Evolutionary conservation across 2,329 filamentous ascomycete species (phyloP).

Genomic region (Aspergillus puulaauensis): DNA sequence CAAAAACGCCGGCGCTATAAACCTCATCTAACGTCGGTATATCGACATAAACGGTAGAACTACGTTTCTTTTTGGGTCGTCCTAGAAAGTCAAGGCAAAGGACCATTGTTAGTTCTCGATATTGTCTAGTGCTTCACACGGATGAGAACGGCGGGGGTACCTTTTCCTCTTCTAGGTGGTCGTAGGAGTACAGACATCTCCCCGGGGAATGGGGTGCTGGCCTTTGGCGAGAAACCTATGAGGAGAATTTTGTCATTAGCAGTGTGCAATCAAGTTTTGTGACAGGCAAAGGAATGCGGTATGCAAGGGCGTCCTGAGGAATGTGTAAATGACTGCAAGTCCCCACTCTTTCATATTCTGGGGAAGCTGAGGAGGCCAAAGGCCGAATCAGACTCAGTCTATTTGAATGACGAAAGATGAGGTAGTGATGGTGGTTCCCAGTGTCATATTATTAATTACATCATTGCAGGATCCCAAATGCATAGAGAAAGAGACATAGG

Average conservation of each 20-base stretch:
- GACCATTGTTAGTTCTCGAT: neutral
- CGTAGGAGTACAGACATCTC: neutral
- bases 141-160: neutral
- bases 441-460: conserved; percentile 13
- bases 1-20: neutral
- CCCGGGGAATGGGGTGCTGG: neutral
- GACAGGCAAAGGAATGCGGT: conserved; percentile 1
- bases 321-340: conserved; percentile 6
- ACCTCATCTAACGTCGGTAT: neutral
- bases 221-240: neutral
- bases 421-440: neutral
- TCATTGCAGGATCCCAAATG: conserved; percentile 23
- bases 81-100: neutral
- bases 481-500: conserved; percentile 24
- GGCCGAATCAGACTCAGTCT: neutral
- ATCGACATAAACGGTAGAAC: neutral
- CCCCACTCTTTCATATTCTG: neutral
- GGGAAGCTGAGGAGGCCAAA: neutral
- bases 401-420: neutral
- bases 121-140: neutral
- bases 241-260: conserved; percentile 4
- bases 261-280: neutral
- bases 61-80: neutral
- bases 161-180: neutral
- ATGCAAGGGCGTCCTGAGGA: conserved; percentile 16